Base-by-base conservation (phyloP, 129 eudicot genomes). In the Glebionis coronaria region DNA sequence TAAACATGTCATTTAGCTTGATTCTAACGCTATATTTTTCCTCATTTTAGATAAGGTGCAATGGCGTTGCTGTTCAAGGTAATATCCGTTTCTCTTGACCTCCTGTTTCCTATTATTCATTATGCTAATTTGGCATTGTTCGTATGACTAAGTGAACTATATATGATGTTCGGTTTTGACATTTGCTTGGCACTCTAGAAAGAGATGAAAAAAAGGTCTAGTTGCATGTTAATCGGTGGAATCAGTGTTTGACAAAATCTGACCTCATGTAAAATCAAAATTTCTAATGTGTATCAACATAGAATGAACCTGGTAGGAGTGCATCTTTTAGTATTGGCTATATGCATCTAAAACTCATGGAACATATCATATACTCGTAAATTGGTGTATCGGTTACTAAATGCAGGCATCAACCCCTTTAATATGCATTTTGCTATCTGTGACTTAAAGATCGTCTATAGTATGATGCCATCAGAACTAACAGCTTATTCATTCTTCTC, bases 41-140 rank as follows among this genome's bases (percentile, higher is more conserved):
- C 13, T 67, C 18, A 38, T 61, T 76, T 69, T 42, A 76, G 80
- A 54, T 69, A 69, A 49, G 52, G 63, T 19, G 63, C 55, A 20
- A 80, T 80, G 84, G 84, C 84, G 12, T 44, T 72, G 68, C 69
- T 80, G 71, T 80, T 75, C 50, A 80, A 80, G 84, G 84, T 80
- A 75, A 19, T 23, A 25, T 13, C 13, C 12, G 5, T 51, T 50
- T 67, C 25, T 49, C 42, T 35, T 2, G 9, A 35, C 1, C 42
- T 35, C 42, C 42, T 5, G 1, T 35, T 10, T 44, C 23, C 38
- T 8, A 18, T 38, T 73, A 25, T 64, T 8, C 27, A 54, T 15
- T 9, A 21, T 63, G 14, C 65, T 53, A 42, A 61, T 7, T 11
- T 49, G 44, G 35, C 28, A n/a, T 16, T 35, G 2, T 35, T 49